A percentile compares a stretch with the other conserved stretches of the same genome.
Conservation (phyloP, 148 eudicot genomes). For the Chenopodium berlandieri region DNA sequence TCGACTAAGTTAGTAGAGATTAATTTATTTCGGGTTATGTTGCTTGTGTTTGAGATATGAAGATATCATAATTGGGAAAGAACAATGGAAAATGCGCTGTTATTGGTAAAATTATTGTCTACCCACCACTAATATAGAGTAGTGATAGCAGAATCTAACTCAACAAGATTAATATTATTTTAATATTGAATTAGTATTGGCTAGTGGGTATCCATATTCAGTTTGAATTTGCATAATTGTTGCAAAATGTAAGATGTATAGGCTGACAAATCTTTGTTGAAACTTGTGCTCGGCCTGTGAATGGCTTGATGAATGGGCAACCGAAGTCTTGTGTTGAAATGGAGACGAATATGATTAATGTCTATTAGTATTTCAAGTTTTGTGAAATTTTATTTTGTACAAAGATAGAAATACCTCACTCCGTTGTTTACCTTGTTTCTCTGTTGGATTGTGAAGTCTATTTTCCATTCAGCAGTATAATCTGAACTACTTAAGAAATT, state of each 20-base stretch:
- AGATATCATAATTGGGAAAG: too few relatives aligned
- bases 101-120: too few relatives aligned
- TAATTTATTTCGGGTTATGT: too few relatives aligned
- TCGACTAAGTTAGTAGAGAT: too few relatives aligned
- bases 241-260: background rate
- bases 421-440: background rate
- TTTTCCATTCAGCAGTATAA: background rate
- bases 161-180: too few relatives aligned
- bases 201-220: too few relatives aligned
- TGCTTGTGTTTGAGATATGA: too few relatives aligned
- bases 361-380: background rate
- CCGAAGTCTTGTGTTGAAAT: background rate
- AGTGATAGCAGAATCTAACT: too few relatives aligned
- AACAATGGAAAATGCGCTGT: too few relatives aligned
- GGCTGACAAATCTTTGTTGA: background rate
- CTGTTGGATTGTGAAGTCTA: background rate
- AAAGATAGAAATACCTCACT: background rate
- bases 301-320: background rate
- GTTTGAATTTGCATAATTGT: background rate
- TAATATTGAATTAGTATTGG: too few relatives aligned
- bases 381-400: background rate
- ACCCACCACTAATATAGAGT: too few relatives aligned
- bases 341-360: background rate
- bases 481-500: background rate
- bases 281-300: background rate